Evolutionary conservation across 2,329 filamentous ascomycete genomes (phyloP), one percentile per base, ranked within the genome.

Genomic region (Cyphellophora europaea): DNA sequence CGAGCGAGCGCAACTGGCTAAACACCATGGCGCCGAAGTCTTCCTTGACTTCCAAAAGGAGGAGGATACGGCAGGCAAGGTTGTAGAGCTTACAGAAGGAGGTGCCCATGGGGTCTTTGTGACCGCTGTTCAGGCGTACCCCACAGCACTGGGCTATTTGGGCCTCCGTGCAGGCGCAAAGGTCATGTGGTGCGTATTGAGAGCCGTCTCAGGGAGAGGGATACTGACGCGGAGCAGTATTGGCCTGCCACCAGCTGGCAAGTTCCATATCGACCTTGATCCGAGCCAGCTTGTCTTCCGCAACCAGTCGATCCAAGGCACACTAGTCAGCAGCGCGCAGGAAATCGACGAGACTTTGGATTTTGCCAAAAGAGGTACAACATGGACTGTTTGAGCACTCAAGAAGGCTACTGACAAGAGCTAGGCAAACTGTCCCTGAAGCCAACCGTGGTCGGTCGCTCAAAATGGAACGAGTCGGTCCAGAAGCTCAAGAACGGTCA

Each of bases 41-140:
- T 75, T 72, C 49, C 55, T 76, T n/a, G 71, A 74, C 49, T 74
- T 72, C 52, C 62, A 58, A 27, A 56, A 64, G 30, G 53, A 55
- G 28, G 32, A 53, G 21, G 11, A 55, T 34, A 40, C 53, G 2
- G 47, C 57, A 1, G 55, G 54, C 3, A 62, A 62, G 21, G 63
- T 72, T 3, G 57, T 65, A 36, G 54, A 66, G 33, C 52, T 66
- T 11, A 45, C 42, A 4, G 65, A 62, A 38, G 63, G 65, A 2
- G 67, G 66, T 12, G 66, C 59, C 5, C 66, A 71, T 39, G 67
- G 55, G 2, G 58, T 63, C 3, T 58, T 63, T 31, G 56, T 63
- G 16, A 61, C 58, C 4, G 61, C 56, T 6, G 53, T 57, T 2
- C 53, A 56, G 13, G 57, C 58, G 5, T 64, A 64, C 33, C 54